Evolutionary conservation across 371 early-diverging fungal genomes (phyloP).

Genomic region (Massospora cicadina): DNA sequence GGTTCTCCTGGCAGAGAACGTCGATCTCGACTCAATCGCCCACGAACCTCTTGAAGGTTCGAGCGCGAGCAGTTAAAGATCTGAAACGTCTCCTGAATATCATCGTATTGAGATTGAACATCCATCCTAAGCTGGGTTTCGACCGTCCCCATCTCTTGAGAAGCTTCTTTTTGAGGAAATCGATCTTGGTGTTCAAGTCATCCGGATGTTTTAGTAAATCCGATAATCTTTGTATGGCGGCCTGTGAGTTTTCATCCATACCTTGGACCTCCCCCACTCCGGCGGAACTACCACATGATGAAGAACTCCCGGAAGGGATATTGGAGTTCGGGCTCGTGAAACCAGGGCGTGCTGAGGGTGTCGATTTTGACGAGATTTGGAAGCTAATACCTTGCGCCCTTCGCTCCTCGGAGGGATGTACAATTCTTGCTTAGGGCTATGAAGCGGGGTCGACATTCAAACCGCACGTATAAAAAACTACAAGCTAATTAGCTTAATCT

Average conservation of each 20-base stretch:
- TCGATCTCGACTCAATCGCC: conserved; percentile 66
- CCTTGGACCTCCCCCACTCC: background rate
- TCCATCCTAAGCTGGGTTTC: conserved; percentile 90
- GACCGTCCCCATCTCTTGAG: conserved; percentile 75
- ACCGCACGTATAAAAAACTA: too few species aligned
- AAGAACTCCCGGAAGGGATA: background rate
- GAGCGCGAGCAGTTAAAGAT: conserved; percentile 40
- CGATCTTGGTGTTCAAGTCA: conserved; percentile 73
- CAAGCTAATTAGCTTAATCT: too few species aligned
- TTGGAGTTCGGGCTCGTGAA: background rate
- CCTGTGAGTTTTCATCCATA: background rate
- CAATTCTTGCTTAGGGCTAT: background rate
- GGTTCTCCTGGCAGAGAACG: conserved; percentile 59
- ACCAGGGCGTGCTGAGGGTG: background rate
- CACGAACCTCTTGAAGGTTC: conserved; percentile 44
- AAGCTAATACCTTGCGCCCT: background rate
- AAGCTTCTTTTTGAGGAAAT: conserved; percentile 53
- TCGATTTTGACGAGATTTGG: background rate
- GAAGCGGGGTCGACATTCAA: background rate
- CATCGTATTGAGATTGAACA: conserved; percentile 81
- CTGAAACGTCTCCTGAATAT: conserved; percentile 73
- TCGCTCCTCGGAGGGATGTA: background rate
- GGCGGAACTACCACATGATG: background rate
- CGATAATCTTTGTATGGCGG: conserved; percentile 26
- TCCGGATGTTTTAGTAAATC: conserved; percentile 76